These are phyloP conservation scores for Phytophthora gonapodyides DNA, from an alignment of 352 stramenopile species.

Conservation along the genomic window DNA sequence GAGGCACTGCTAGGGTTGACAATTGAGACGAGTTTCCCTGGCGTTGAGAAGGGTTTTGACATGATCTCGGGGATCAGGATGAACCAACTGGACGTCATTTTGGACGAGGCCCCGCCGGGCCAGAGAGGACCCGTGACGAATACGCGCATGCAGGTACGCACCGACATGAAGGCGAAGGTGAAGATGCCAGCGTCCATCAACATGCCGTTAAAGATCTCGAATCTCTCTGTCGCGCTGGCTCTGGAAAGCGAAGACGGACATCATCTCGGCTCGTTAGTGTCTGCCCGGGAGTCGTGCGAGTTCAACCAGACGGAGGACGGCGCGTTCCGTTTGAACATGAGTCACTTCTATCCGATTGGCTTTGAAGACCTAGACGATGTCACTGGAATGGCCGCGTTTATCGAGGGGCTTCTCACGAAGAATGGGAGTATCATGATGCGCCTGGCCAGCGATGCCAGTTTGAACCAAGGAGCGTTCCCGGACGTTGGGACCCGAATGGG, in stretches of 20 bases:
- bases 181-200: constrained; percentile 75
- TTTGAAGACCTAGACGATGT: constrained; percentile 49
- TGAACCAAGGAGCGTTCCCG: constrained; percentile 64
- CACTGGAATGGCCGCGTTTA: constrained; percentile 58
- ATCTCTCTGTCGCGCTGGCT: constrained; percentile 61
- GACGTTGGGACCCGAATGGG: constrained; percentile 77
- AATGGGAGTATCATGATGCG: constrained; percentile 66
- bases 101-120: constrained; percentile 36
- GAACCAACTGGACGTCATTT: constrained; percentile 69
- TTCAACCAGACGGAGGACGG: constrained; percentile 64
- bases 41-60: constrained; percentile 57
- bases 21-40: constrained; percentile 67
- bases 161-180: constrained; percentile 64
- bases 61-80: constrained; percentile 72
- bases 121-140: constrained; percentile 47
- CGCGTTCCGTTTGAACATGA: constrained; percentile 79
- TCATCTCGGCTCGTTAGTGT: constrained; percentile 56
- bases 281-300: constrained; percentile 55
- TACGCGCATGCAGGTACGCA: constrained; percentile 72
- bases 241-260: constrained; percentile 46
- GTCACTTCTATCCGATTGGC: constrained; percentile 61
- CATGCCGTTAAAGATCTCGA: constrained; percentile 70
- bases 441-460: constrained; percentile 38
- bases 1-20: constrained; percentile 62
- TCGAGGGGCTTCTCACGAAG: constrained; percentile 60